Evolutionary conservation across 192 early-diverging fungal species (phyloP), one percentile per base, ranked within the genome.

Genomic region (Dispira simplex): DNA sequence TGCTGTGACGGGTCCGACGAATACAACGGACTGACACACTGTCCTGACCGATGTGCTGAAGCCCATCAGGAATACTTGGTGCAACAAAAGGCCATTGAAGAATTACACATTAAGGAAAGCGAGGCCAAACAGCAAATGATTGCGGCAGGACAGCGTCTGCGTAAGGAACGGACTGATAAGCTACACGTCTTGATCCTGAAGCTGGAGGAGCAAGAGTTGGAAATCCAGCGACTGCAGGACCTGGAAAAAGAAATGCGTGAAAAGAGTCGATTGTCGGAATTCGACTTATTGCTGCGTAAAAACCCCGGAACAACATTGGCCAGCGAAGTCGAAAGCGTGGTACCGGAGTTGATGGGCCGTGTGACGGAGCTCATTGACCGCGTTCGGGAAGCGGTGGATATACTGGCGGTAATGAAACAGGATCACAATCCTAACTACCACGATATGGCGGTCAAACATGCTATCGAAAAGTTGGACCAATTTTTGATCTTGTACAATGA

Each of bases 1-100:
- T 98, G 96, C 73, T 99, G 96, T 72, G 96, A 99, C 67, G 96
- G 96, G 10, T 86, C 87, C 0, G 94, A 97, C 63, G 96, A 97
- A 69, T 85, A 80, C 66, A 69, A 70, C 55, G 80, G 81, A 0
- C 43, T 69, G 8, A 73, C 78, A 0, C 32, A 66, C 13, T 97
- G 96, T 56, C 81, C 85, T 2, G 82, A 96, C 70, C 68, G 62
- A n/a, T 98, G 96, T 62, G 76, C 71, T 18, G 75, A 85, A 57
- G 67, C 83, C 5, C 88, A 80, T 11, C 69, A 62, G 0, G 67
- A 70, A 51, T 76, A 80, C 44, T 68, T 74, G 23, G 62, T 71
- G 46, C 55, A 69, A 26, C 68, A 73, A 23, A 65, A 66, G 10
- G 60, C 73, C 49, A 25, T 76, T 3, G 52, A 65, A 20, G 60